Conservation (phyloP, 768 basidiomycete genomes). For the Termitomyces sp. region DNA sequence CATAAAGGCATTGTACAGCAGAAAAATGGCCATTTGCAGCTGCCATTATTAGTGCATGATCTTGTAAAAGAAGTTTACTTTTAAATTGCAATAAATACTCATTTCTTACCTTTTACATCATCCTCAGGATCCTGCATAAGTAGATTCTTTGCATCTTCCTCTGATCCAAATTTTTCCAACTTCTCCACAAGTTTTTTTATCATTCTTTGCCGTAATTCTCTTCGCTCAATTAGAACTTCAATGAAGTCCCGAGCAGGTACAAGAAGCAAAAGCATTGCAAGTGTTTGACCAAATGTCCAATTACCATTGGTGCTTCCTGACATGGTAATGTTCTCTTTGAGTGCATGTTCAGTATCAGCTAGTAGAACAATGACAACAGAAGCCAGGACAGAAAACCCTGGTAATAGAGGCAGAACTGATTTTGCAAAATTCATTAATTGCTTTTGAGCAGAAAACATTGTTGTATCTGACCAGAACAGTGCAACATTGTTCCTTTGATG, state of each 20-base stretch:
- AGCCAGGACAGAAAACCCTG: neutral
- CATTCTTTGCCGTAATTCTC: neutral
- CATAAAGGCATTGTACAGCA: no score
- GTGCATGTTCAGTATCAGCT: neutral
- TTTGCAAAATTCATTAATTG: neutral
- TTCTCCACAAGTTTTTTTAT: neutral
- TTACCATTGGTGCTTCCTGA: neutral
- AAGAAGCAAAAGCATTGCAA: neutral
- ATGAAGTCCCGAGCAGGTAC: neutral
- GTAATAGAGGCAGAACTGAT: neutral
- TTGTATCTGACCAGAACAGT: no score
- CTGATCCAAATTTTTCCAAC: neutral
- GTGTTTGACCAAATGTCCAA: neutral
- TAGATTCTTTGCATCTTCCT: neutral
- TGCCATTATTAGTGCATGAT: no score
- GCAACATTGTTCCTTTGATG: neutral
- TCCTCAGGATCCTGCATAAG: neutral
- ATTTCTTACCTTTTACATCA: no score
- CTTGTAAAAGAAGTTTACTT: no score
- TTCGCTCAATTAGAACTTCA: neutral
- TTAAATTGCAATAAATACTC: no score
- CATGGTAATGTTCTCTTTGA: neutral
- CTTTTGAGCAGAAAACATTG: no score
- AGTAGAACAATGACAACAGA: neutral
- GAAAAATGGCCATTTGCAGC: no score